Evolutionary conservation across 768 basidiomycete species (phyloP).

Genomic region (Chiua virens): DNA sequence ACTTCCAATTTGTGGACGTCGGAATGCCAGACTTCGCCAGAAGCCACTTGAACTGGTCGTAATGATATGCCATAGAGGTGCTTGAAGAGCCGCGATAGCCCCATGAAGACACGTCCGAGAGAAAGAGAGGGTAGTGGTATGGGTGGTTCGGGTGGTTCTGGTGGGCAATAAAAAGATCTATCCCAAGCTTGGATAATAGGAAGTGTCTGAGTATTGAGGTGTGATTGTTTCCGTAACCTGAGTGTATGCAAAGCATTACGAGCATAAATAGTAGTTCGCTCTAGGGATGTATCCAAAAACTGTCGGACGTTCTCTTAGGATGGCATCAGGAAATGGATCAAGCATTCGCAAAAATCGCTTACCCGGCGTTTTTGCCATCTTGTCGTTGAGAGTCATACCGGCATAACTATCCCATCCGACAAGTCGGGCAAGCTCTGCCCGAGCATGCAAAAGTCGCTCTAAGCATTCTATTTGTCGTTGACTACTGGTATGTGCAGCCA

Average conservation of each 20-base stretch:
- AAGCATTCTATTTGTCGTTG: constrained; percentile 73
- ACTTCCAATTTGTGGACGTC: constrained; percentile 93
- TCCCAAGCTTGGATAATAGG: constrained; percentile 94
- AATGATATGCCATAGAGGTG: constrained; percentile 85
- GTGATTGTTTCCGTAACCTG: constrained; percentile 70
- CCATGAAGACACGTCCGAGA: constrained; percentile 89
- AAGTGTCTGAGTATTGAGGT: constrained; percentile 55
- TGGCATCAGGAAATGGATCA: constrained; percentile 2
- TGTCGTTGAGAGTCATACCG: constrained; percentile 85
- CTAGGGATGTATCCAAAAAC: constrained; percentile 80
- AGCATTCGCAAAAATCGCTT: constrained; percentile 15
- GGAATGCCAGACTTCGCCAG: constrained; percentile 87
- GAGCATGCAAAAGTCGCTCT: constrained; percentile 70
- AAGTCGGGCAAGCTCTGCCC: constrained; percentile 80
- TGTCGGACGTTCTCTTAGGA: constrained; percentile 75
- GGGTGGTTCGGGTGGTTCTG: constrained; percentile 73
- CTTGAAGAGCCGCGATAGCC: constrained; percentile 84
- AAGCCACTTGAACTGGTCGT: constrained; percentile 62
- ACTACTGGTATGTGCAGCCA: constrained; percentile 77
- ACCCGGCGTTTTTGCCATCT: constrained; percentile 97
- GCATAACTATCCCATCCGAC: constrained; percentile 87
- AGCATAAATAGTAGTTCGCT: constrained; percentile 79
- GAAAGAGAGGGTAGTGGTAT: constrained; percentile 74
- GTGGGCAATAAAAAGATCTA: constrained; percentile 88
- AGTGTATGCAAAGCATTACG: constrained; percentile 66